These are phyloP conservation scores for Yarrowia divulgata DNA, from an alignment of 805 yeast genomes.

Conservation along the genomic window DNA sequence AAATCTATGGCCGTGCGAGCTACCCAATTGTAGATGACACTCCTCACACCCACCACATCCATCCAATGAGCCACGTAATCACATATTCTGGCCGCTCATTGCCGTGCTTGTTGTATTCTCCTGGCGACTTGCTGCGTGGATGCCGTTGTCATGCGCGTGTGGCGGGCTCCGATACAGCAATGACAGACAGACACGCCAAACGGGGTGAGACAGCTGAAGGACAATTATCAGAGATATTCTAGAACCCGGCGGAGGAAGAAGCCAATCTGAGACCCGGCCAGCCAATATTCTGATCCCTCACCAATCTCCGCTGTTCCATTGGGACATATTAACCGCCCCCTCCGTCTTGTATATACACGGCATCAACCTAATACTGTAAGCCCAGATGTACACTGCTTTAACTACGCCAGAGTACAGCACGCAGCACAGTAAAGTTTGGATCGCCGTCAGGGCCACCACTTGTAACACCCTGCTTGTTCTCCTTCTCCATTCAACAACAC, in stretches of 20 bases:
- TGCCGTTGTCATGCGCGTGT: slow-evolving; percentile 17
- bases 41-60: too few relatives aligned
- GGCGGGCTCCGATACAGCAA: slow-evolving; percentile 26
- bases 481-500: not conserved
- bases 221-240: not conserved
- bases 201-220: not conserved
- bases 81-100: too few relatives aligned
- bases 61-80: too few relatives aligned
- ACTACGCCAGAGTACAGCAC: not conserved
- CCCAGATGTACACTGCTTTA: not conserved
- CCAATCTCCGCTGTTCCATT: not conserved
- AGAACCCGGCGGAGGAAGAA: not conserved
- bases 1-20: too few relatives aligned
- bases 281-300: not conserved
- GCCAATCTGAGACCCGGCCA: not conserved
- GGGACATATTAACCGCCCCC: slow-evolving; percentile 18
- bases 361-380: slow-evolving; percentile 32
- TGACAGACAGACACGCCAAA: not conserved
- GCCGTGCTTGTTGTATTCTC: not conserved
- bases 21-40: too few relatives aligned
- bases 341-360: slow-evolving; percentile 8
- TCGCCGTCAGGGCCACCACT: slow-evolving; percentile 15
- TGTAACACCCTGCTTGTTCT: not conserved
- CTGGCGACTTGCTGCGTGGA: slow-evolving; percentile 23
- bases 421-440: slow-evolving; percentile 30